Evolutionary conservation across 139 green algal genomes (phyloP), one percentile per base, ranked within the genome.

Genomic region (Picochlorum sp.): DNA sequence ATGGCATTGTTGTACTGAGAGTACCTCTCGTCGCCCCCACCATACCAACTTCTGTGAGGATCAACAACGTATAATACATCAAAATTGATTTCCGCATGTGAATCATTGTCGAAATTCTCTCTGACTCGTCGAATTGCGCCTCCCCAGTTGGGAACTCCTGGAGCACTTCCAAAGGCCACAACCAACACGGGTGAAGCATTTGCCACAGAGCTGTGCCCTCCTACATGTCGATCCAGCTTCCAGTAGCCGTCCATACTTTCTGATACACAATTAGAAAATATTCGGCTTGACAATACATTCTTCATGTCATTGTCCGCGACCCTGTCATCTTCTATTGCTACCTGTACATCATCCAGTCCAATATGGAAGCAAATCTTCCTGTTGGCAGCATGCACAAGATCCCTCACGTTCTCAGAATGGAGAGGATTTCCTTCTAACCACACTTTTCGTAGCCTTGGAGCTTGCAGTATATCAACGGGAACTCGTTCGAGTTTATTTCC

Each of bases 91-190:
- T 57, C 38, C 3, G 59, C 21, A 37, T 76, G 52, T 6, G 52
- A 61, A 21, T 56, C 61, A 2, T 47, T 45, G 18, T 24, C 16
- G 9, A 50, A 51, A 16, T 64, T 68, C 3, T 57, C 61, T 37
- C 55, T 70, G n/a, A 92, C 69, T 32, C 74, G 66, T 57, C 47
- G 57, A 54, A 97, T 69, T 55, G 94, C 55, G 0, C 89, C 84
- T 4, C 81, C 91, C 91, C 90, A 98, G 70, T 98, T 98, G 15
- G 92, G 89, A n/a, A 86, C 78, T 3, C 92, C 92, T 2, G 92
- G 92, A 4, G 92, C 92, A 45, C 78, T 91, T 21, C 85, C 92
- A 79, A 97, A 97, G 4, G 92, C 80, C 18, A 98, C 89, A 32
- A 97, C 76, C 45, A 97, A 73, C 65, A 90, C 57, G 21, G 59